Conservation (phyloP, 108 stramenopile species). For the Pelagomonas calceolata region DNA sequence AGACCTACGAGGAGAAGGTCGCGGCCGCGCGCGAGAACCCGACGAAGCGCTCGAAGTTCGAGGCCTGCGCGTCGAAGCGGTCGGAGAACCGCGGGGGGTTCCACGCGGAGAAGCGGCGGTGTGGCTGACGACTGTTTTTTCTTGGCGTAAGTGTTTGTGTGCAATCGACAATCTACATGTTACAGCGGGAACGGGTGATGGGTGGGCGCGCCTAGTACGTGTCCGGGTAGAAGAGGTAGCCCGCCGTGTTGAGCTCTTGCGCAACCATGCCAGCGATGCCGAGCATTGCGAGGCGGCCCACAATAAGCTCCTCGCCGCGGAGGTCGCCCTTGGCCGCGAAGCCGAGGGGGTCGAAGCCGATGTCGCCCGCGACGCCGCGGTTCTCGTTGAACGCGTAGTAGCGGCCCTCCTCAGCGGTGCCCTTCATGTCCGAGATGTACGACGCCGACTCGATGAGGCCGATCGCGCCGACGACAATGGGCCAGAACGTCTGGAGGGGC, state of each 20-base stretch:
- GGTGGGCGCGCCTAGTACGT: no score
- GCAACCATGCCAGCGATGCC: background rate
- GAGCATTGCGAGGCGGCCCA: background rate
- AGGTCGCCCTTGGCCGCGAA: background rate
- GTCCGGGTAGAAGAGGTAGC: background rate
- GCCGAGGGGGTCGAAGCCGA: background rate
- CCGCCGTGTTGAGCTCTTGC: background rate
- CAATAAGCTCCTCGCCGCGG: background rate
- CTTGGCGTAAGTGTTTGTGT: no score
- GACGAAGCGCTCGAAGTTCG: no score
- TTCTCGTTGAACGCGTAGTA: background rate
- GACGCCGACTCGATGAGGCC: background rate
- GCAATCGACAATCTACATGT: no score
- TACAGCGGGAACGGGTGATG: no score
- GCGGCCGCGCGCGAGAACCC: conserved; percentile 19
- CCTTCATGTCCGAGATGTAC: background rate
- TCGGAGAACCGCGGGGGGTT: no score
- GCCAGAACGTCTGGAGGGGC: background rate
- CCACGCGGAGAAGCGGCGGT: no score
- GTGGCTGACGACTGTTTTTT: no score
- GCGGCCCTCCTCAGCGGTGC: background rate
- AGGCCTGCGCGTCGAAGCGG: no score
- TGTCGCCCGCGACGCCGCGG: background rate
- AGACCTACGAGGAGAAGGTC: conserved; percentile 79
- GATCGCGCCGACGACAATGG: background rate